Evolutionary conservation across 805 yeast species (phyloP).

Genomic region (Teunomyces lycoperdinae): DNA sequence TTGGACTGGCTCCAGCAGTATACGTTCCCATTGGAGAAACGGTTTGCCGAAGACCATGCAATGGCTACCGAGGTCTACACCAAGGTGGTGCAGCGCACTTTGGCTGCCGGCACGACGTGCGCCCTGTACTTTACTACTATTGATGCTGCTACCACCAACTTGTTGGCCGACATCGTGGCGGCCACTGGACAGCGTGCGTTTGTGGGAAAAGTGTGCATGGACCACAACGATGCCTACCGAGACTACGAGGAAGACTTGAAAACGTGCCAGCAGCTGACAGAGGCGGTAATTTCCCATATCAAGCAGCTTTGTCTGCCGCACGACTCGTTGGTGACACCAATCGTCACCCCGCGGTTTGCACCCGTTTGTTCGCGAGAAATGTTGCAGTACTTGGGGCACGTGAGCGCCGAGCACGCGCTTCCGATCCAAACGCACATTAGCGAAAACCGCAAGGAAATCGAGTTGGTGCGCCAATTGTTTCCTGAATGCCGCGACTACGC

Average conservation of each 20-base stretch:
- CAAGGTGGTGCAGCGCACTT: slow-evolving; percentile 65
- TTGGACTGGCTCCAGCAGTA: slow-evolving; percentile 86
- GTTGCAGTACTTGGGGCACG: slow-evolving; percentile 59
- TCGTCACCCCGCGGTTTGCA: slow-evolving; percentile 91
- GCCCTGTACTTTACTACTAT: slow-evolving; percentile 91
- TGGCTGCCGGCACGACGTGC: slow-evolving; percentile 83
- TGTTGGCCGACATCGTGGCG: slow-evolving; percentile 71
- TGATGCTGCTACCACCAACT: slow-evolving; percentile 69
- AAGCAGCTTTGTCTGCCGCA: slow-evolving; percentile 46
- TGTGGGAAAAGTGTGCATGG: slow-evolving; percentile 94
- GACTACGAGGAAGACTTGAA: slow-evolving; percentile 63
- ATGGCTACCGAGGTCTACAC: slow-evolving; percentile 63
- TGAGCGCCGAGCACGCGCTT: slow-evolving; percentile 46
- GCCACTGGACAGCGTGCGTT: slow-evolving; percentile 79
- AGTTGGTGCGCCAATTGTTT: slow-evolving; percentile 67
- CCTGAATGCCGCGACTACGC: slow-evolving; percentile 72
- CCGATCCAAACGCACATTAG: slow-evolving; percentile 91
- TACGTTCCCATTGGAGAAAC: slow-evolving; percentile 86
- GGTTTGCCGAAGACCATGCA: slow-evolving; percentile 39
- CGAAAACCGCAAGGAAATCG: slow-evolving; percentile 74
- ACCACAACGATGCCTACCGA: slow-evolving; percentile 62
- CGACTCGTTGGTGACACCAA: slow-evolving; percentile 59
- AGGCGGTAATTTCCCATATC: slow-evolving; percentile 56
- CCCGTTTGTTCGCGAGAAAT: slow-evolving; percentile 74
- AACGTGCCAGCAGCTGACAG: slow-evolving; percentile 53